Base-by-base conservation (phyloP, 352 stramenopile species). In the Phytophthora aleatoria region DNA sequence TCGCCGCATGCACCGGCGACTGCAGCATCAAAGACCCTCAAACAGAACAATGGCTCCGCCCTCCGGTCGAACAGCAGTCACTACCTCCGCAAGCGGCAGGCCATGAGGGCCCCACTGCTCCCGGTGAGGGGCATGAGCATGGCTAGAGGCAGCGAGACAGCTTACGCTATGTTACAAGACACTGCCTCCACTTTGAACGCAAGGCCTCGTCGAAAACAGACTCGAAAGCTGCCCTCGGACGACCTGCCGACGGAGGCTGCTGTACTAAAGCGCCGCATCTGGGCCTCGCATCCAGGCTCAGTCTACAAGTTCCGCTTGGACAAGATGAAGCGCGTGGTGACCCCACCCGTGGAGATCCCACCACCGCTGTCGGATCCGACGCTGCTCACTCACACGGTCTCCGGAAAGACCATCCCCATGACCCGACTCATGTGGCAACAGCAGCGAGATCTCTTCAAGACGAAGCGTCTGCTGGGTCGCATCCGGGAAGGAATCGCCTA, bases 391-490 rank as follows among this genome's bases (percentile, higher is more conserved):
- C 42, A 60, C 51, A 56, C 58, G 20, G 64, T 72, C 1, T 61
- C 64, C 1, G 64, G 58, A 13, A 67, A 67, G 24, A 35, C 57
- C 30, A 31, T 68, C n/a, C 51, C 64, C 2, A n/a, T 68, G 57
- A 72, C 64, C 4, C 61, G 39, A 7, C n/a, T 58, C 47, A 72
- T 66, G 63, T 71, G 57, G 55, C 35, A 58, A 20, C 63, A 61
- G 27, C 55, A 71, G 28, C 53, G 54, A 31, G 43, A 66, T 31
- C 43, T 66, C 20, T 56, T 66, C 43, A 71, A 61, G 55, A 50
- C 44, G 28, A 65, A 66, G 63, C 50, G 57, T 15, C 27, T 67
- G 8, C 64, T 48, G 45, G 51, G 35, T 35, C 57, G 57, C 12
- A 68, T 72, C 47, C 35, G 48, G 30, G 64, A 72, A 47, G 63